A percentile compares a stretch with the other conserved stretches of the same genome.
phyloP scores from a whole-genome alignment of 371 early-diverging fungal genomes.

The Lichtheimia hyalospora region DNA sequence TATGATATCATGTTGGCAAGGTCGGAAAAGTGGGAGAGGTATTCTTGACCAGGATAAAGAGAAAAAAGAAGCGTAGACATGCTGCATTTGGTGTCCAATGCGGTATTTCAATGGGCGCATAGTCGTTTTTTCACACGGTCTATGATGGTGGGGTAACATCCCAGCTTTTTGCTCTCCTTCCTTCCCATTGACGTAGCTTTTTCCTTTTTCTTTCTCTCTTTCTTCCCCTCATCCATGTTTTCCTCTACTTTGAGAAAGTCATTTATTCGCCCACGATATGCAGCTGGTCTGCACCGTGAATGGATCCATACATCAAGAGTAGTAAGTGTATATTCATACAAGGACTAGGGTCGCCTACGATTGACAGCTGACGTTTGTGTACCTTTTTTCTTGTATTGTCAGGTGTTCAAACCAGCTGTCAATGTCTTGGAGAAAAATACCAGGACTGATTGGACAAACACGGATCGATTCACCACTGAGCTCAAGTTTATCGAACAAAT shows the following conservation, averaged over 20 bases:
- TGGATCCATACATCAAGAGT: too few relatives aligned
- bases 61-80: too few relatives aligned
- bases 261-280: background rate
- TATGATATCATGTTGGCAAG: too few relatives aligned
- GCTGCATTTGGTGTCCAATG: too few relatives aligned
- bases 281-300: too few relatives aligned
- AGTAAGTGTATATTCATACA: background rate
- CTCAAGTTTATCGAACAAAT: conserved; percentile 11
- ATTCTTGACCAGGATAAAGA: too few relatives aligned
- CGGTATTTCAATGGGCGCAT: too few relatives aligned
- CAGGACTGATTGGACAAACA: conserved; percentile 11
- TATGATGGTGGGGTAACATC: too few relatives aligned
- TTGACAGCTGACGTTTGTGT: background rate
- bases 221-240: background rate
- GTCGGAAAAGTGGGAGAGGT: too few relatives aligned
- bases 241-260: background rate
- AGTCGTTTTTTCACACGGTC: too few relatives aligned
- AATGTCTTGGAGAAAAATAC: conserved; percentile 1
- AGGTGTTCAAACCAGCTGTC: background rate
- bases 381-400: background rate
- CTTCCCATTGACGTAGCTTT: background rate
- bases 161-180: too few relatives aligned
- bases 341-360: background rate
- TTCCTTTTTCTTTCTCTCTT: background rate
- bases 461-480: conserved; percentile 13